Percentiles rank a stretch among this genome's conserved stretches.
Evolutionary conservation across 2,329 filamentous ascomycete species (phyloP).

Genomic region (Nothophaeocryptopus gaeumannii): DNA sequence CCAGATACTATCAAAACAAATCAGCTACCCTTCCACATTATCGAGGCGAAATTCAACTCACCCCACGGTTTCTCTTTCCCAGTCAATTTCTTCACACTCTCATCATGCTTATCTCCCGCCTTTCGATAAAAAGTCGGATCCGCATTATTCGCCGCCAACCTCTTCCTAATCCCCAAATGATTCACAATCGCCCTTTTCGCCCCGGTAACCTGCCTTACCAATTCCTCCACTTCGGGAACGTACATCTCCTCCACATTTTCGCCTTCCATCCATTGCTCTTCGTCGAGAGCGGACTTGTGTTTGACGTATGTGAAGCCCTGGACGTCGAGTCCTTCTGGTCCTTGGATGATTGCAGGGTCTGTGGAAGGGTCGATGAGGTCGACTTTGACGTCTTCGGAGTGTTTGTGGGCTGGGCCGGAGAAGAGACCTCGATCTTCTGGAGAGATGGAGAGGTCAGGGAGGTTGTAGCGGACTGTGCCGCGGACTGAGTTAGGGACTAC

Average conservation of each 20-base stretch:
- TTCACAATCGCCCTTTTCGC: background rate
- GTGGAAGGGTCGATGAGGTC: slow-evolving; percentile 1
- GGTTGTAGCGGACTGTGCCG: slow-evolving; percentile 5
- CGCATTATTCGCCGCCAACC: background rate
- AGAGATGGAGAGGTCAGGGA: slow-evolving; percentile 1
- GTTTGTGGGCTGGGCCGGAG: background rate
- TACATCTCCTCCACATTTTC: slow-evolving; percentile 1
- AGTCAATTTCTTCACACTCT: background rate
- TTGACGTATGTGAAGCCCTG: slow-evolving; percentile 9
- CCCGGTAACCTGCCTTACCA: slow-evolving; percentile 1
- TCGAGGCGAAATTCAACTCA: background rate
- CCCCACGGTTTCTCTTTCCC: background rate
- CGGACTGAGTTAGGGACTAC: too few species aligned
- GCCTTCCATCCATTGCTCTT: background rate
- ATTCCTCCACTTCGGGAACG: background rate
- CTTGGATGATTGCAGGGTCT: background rate
- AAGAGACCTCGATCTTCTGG: slow-evolving; percentile 2
- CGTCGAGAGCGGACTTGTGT: slow-evolving; percentile 1
- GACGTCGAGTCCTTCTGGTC: background rate
- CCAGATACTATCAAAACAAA: background rate
- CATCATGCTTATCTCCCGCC: background rate
- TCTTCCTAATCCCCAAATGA: background rate
- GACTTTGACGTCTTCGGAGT: background rate
- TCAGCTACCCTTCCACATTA: background rate
- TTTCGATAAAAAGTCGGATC: background rate